Conservation (phyloP, 1,284 basidiomycete species). For the Papiliotrema fonsecae region DNA sequence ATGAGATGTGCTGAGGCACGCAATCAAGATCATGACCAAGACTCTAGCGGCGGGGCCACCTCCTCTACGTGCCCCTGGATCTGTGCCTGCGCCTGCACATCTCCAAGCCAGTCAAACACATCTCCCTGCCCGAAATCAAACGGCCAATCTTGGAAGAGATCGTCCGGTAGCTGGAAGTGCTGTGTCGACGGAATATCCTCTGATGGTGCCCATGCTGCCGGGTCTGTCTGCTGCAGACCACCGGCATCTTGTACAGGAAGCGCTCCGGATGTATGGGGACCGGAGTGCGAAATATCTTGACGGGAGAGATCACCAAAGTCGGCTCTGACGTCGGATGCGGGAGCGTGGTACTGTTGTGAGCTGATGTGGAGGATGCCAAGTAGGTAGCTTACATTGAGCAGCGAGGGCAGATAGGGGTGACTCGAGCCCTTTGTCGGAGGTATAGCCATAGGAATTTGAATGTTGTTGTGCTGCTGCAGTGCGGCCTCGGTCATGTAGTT, state of each 20-base stretch:
- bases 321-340: not conserved
- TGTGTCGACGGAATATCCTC: conserved; percentile 7
- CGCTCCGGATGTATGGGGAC: no score
- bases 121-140: conserved; percentile 29
- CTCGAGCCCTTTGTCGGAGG: not conserved
- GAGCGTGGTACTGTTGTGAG: not conserved
- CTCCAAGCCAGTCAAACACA: conserved; percentile 34
- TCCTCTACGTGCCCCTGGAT: no score
- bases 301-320: no score
- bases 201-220: not conserved
- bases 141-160: conserved; percentile 32
- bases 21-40: no score
- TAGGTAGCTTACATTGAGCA: not conserved
- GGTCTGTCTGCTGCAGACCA: not conserved
- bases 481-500: conserved; percentile 38
- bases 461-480: not conserved
- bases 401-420: not conserved
- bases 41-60: no score
- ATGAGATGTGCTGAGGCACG: no score
- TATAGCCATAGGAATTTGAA: not conserved
- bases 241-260: not conserved
- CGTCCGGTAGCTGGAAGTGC: conserved; percentile 24
- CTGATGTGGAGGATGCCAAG: not conserved
- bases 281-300: no score
- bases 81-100: conserved; percentile 1